phyloP scores from a whole-genome alignment of 2,329 filamentous ascomycete species.

The Xylaria sp. region DNA sequence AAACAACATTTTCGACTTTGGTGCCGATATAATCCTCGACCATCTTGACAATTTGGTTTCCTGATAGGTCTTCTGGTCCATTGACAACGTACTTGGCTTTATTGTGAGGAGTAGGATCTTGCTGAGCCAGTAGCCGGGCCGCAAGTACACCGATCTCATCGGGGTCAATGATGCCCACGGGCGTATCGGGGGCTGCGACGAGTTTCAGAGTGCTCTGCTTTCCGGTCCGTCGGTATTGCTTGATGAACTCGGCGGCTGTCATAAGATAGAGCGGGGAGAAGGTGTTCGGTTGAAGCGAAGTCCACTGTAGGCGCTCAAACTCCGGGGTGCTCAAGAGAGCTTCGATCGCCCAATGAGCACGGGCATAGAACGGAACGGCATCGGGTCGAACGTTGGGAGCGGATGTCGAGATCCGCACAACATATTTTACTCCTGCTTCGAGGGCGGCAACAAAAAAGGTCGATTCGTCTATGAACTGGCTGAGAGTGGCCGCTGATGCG shows the following conservation, averaged over 20 bases:
- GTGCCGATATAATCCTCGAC: conserved; percentile 30
- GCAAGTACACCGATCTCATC: conserved; percentile 22
- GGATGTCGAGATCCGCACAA: conserved; percentile 31
- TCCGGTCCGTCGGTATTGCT: conserved; percentile 25
- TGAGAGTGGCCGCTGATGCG: neutral
- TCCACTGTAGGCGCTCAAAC: conserved; percentile 31
- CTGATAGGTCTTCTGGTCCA: conserved; percentile 28
- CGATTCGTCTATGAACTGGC: conserved; percentile 30
- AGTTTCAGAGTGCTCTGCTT: conserved; percentile 26
- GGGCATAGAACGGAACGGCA: conserved; percentile 18
- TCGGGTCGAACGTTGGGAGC: conserved; percentile 26
- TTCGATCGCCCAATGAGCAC: conserved; percentile 30
- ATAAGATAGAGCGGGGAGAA: conserved; percentile 12
- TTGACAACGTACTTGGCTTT: conserved; percentile 28
- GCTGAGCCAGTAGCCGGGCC: conserved; percentile 19
- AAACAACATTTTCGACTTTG: conserved; percentile 28
- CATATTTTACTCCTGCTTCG: conserved; percentile 26
- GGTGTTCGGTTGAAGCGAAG: conserved; percentile 27
- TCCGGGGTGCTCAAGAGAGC: conserved; percentile 24
- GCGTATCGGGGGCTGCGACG: conserved; percentile 13
- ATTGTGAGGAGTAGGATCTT: conserved; percentile 27
- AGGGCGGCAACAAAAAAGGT: conserved; percentile 29
- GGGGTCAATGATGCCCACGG: conserved; percentile 23
- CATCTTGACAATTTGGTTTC: conserved; percentile 21
- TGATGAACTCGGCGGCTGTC: conserved; percentile 16